Conservation (phyloP, 2,329 filamentous ascomycete genomes). For the Trichoderma atrobrunneum region DNA sequence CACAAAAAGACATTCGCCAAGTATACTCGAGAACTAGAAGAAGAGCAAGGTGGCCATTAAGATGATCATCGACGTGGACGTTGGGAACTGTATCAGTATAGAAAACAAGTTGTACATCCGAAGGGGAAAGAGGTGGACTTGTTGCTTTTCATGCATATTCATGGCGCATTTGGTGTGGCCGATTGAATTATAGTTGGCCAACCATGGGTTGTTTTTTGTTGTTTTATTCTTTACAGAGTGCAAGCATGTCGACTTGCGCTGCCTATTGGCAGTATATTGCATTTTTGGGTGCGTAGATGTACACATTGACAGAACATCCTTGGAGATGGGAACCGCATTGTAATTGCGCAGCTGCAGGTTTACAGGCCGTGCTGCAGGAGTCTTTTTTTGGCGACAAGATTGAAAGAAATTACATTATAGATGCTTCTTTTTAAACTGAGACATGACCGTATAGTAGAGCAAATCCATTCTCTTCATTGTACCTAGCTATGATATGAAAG, state of each 20-base stretch:
- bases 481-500: background rate
- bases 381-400: background rate
- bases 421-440: background rate
- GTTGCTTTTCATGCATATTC: conserved; percentile 15
- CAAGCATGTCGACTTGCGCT: background rate
- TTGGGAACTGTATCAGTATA: background rate
- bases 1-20: conserved; percentile 98
- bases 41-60: conserved; percentile 33
- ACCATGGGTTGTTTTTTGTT: background rate
- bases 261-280: background rate
- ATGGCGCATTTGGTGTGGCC: conserved; percentile 10
- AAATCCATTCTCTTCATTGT: background rate
- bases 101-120: background rate
- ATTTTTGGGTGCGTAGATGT: background rate
- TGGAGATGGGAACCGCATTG: background rate
- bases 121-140: background rate
- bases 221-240: background rate
- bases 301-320: background rate
- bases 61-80: background rate
- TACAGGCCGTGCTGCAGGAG: background rate
- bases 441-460: background rate
- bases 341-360: background rate
- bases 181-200: background rate
- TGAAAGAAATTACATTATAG: background rate
- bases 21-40: conserved; percentile 82